Percentiles rank a stretch among this genome's conserved stretches.
Conservation (phyloP, 75 land plant species). For the Adiantum capillusveneris region DNA sequence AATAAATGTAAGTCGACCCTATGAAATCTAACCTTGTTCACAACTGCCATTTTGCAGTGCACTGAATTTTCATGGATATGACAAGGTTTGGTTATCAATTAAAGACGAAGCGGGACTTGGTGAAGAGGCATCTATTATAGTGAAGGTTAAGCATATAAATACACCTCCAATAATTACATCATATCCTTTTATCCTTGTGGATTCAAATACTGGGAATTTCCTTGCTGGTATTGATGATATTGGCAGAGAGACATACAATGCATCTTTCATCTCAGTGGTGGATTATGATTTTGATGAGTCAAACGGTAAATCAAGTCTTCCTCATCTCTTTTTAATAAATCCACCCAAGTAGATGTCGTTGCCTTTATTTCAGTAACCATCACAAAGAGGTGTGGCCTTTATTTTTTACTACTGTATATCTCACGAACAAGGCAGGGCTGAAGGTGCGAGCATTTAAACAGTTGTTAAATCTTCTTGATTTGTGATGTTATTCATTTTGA, state of each 20-base stretch:
- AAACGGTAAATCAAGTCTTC: no score
- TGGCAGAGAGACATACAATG: background rate
- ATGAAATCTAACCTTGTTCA: no score
- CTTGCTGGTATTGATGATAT: background rate
- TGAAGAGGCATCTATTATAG: background rate
- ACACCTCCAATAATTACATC: background rate
- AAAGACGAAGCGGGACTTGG: background rate
- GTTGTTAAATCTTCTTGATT: no score
- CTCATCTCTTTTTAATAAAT: no score
- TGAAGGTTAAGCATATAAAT: background rate
- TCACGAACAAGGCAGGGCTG: no score
- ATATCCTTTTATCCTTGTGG: background rate
- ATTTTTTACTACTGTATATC: no score
- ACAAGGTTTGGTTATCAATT: background rate
- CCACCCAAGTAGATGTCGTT: no score
- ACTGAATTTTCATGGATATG: background rate
- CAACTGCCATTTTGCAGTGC: background rate
- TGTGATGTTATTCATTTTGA: no score
- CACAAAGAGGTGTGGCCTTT: no score
- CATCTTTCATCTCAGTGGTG: background rate
- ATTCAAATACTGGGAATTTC: background rate
- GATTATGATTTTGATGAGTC: background rate
- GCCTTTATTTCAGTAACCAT: no score
- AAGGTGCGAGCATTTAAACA: no score
- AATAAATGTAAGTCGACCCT: no score